phyloP scores from a whole-genome alignment of 169 alveolate genomes.

The Perkinsus olseni region DNA sequence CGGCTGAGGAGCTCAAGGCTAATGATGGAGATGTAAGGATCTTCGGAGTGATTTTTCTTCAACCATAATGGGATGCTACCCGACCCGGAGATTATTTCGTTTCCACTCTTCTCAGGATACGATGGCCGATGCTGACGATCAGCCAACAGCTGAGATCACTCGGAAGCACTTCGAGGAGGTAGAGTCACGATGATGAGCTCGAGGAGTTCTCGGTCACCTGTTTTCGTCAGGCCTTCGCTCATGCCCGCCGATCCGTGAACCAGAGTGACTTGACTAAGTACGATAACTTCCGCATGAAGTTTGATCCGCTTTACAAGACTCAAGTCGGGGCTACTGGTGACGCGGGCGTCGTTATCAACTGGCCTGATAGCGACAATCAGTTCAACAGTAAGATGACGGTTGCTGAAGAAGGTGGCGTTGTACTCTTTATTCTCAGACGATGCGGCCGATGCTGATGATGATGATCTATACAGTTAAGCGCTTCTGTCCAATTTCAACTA shows the following conservation, averaged over 20 bases:
- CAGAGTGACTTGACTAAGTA: slow-evolving; percentile 78
- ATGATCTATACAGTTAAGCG: not conserved
- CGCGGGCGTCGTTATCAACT: slow-evolving; percentile 17
- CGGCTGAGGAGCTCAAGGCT: slow-evolving; percentile 61
- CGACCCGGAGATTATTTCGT: too few relatives aligned
- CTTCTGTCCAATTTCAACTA: not conserved
- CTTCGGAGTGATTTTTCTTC: too few relatives aligned
- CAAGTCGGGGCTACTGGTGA: slow-evolving; percentile 70
- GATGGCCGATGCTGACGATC: slow-evolving; percentile 52
- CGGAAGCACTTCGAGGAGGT: slow-evolving; percentile 98
- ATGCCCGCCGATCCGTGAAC: slow-evolving; percentile 95
- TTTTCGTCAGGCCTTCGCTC: slow-evolving; percentile 56
- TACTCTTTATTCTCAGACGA: not conserved
- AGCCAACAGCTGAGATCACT: slow-evolving; percentile 86
- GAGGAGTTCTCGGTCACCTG: not conserved
- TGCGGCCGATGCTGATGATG: not conserved
- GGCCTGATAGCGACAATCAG: not conserved
- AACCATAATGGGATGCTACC: too few relatives aligned
- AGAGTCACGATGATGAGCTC: not conserved
- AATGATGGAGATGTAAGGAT: slow-evolving; percentile 44
- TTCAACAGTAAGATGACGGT: not conserved
- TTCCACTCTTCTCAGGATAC: slow-evolving; percentile 16
- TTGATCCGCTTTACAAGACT: slow-evolving; percentile 93
- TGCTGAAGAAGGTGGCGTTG: not conserved
- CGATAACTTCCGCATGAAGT: slow-evolving; percentile 94